phyloP scores from a whole-genome alignment of 352 stramenopile genomes.

The Phytopythium mirpurense region DNA sequence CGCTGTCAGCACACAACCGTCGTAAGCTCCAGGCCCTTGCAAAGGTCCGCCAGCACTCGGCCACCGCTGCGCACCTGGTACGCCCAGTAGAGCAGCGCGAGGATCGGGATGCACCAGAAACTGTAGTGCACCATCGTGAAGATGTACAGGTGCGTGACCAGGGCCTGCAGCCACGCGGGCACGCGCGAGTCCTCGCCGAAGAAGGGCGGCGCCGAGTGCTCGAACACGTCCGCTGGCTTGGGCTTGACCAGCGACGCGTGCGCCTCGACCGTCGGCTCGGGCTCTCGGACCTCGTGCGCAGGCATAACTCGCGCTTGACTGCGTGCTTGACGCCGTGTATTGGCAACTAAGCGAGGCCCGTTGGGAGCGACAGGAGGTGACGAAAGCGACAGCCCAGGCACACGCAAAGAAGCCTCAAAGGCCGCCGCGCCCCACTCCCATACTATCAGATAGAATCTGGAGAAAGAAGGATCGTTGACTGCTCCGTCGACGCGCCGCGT shows the following conservation, averaged over 20 bases:
- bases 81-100: conserved; percentile 28
- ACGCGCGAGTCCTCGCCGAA: conserved; percentile 22
- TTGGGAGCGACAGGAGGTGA: background rate
- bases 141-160: conserved; percentile 24
- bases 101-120: conserved; percentile 25
- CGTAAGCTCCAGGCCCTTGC: background rate
- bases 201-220: conserved; percentile 26
- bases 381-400: background rate
- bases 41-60: background rate
- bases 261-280: conserved; percentile 2
- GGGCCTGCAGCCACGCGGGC: conserved; percentile 20
- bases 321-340: background rate
- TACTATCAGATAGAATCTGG: too few species aligned
- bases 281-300: background rate
- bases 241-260: background rate
- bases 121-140: conserved; percentile 49
- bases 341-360: background rate
- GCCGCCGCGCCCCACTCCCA: too few species aligned
- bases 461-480: too few species aligned
- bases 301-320: background rate
- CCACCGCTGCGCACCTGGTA: conserved; percentile 16
- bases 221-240: conserved; percentile 8
- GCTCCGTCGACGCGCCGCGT: background rate
- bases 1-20: conserved; percentile 7
- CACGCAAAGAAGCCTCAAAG: background rate